Evolutionary conservation across 2,329 filamentous ascomycete genomes (phyloP).

Genomic region (Fusarium marasasianum): DNA sequence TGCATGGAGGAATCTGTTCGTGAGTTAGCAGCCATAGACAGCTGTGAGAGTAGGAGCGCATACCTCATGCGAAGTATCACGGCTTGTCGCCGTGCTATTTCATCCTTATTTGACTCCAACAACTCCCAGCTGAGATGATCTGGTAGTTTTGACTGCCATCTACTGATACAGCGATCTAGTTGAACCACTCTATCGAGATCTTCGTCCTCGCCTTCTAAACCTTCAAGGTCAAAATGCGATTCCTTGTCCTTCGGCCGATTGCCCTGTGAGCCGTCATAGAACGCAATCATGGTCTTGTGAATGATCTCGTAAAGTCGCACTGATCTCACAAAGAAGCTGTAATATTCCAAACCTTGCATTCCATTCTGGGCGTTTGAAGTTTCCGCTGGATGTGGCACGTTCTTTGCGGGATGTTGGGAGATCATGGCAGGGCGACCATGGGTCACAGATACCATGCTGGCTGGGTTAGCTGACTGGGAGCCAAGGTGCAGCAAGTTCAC

Average conservation of each 20-base stretch:
- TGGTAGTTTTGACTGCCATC: conserved; percentile 47
- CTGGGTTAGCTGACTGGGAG: background rate
- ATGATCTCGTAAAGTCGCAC: conserved; percentile 52
- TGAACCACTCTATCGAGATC: conserved; percentile 46
- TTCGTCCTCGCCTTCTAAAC: conserved; percentile 27
- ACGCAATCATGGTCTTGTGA: conserved; percentile 43
- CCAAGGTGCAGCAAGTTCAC: background rate
- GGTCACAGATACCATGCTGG: conserved; percentile 49
- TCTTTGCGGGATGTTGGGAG: conserved; percentile 37
- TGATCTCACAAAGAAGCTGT: conserved; percentile 49
- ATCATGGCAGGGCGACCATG: conserved; percentile 51
- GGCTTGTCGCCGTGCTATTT: conserved; percentile 44
- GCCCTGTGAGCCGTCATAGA: conserved; percentile 39
- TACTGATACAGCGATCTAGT: conserved; percentile 45
- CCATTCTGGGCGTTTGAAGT: background rate
- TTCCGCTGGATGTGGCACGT: conserved; percentile 42
- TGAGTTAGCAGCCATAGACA: background rate
- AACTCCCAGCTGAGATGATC: conserved; percentile 36
- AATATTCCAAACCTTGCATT: conserved; percentile 11
- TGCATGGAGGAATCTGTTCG: conserved; percentile 46
- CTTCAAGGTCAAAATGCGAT: background rate
- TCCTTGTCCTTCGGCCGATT: conserved; percentile 9
- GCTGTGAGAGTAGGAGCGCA: background rate
- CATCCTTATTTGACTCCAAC: conserved; percentile 24
- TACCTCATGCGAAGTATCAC: conserved; percentile 49